Evolutionary conservation across 768 basidiomycete species (phyloP), one percentile per base, ranked within the genome.

Genomic region (Rhodotorula paludigena): DNA sequence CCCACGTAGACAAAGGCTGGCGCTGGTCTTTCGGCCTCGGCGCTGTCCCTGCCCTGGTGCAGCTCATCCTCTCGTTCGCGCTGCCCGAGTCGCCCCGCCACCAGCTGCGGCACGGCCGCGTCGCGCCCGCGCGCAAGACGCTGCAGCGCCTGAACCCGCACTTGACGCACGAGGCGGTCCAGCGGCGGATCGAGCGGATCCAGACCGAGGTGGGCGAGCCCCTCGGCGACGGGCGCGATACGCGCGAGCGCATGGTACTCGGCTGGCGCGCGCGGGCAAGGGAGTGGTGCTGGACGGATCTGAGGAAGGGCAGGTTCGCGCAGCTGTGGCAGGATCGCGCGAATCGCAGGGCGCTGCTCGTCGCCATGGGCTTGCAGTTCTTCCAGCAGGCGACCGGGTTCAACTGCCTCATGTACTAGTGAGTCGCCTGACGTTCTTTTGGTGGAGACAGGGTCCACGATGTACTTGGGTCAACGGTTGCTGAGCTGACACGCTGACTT

Each of bases 391-490:
- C 52, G 8, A 66, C 64, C 1, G 64, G 69, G 12, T 66, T 66
- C 55, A 72, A 71, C 47, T 38, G 36, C 2, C n/a, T 68, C 15
- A 72, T 72, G 71, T 72, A 69, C 60, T 68, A 58, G 61, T 63
- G n/a, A n/a, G n/a, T n/a, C n/a, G n/a, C n/a, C n/a, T n/a, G n/a
- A 10, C 39, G 57, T 20, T 42, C 12, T 42, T 20, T 20, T 42
- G 41, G 20, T 11, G 12, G 41, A 11, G 41, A 20, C 11, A 42
- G n/a, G 23, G 8, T 58, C 21, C 32, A 10, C n/a, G n/a, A n/a
- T n/a, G n/a, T n/a, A n/a, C n/a, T n/a, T n/a, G 21, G 6, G 11
- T 36, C 47, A n/a, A 11, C 35, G 11, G 23, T 30, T 4, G 7
- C 45, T 47, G 25, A 15, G 16, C 7, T n/a, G n/a, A n/a, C n/a